phyloP scores from a whole-genome alignment of 306 rosid genomes.

The Citrullus mucosospermus region DNA sequence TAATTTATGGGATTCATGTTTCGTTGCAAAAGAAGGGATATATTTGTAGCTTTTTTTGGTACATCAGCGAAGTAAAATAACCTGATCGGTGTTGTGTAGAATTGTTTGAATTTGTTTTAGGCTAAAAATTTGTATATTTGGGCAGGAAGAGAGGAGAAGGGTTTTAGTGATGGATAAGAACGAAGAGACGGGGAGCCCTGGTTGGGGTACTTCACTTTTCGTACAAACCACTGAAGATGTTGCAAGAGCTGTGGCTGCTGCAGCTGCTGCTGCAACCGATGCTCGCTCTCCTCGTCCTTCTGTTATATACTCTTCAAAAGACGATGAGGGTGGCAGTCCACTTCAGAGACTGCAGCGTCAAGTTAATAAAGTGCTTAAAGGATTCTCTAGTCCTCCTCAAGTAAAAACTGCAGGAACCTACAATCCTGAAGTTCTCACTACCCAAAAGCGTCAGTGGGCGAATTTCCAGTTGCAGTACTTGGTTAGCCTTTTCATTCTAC shows the following conservation, averaged over 20 bases:
- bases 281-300: slow-evolving; percentile 65
- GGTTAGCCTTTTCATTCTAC: slow-evolving; percentile 22
- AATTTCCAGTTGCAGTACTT: slow-evolving; percentile 63
- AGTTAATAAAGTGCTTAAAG: slow-evolving; percentile 54
- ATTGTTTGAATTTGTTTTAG: background rate
- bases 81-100: background rate
- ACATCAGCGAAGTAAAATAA: background rate
- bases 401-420: slow-evolving; percentile 35
- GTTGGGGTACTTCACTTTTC: slow-evolving; percentile 72
- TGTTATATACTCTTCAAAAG: slow-evolving; percentile 55
- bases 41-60: background rate
- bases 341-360: slow-evolving; percentile 67
- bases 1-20: background rate
- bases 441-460: slow-evolving; percentile 92
- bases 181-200: slow-evolving; percentile 58
- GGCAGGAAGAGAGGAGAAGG: slow-evolving; percentile 22
- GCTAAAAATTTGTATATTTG: background rate
- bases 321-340: slow-evolving; percentile 51
- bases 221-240: slow-evolving; percentile 79
- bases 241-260: slow-evolving; percentile 55
- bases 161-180: slow-evolving; percentile 27
- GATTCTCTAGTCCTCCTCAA: slow-evolving; percentile 59
- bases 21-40: background rate
- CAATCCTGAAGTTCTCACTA: slow-evolving; percentile 83
- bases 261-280: slow-evolving; percentile 54